Evolutionary conservation across 1,284 basidiomycete genomes (phyloP).

Genomic region (Cryptococcus sp.): DNA sequence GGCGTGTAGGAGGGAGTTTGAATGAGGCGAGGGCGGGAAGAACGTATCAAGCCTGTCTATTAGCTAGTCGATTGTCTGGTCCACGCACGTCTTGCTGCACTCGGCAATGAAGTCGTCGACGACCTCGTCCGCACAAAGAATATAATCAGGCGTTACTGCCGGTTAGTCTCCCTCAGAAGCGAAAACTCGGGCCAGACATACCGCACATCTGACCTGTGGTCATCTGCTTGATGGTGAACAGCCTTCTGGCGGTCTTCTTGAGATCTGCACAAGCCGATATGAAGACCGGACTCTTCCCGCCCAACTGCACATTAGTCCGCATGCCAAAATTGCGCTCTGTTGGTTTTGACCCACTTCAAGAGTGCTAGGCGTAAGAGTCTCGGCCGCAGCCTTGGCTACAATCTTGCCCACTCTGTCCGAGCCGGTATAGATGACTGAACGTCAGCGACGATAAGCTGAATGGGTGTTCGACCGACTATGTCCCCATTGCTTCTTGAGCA

Average conservation of each 20-base stretch:
- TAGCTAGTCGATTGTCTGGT: background rate
- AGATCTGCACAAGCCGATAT: conserved; percentile 59
- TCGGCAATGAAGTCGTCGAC: conserved; percentile 61
- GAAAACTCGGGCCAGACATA: conserved; percentile 8
- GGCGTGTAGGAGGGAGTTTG: conserved; percentile 47
- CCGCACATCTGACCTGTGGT: conserved; percentile 51
- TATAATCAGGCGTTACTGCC: conserved; percentile 62
- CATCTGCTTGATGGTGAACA: conserved; percentile 72
- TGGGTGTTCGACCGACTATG: conserved; percentile 58
- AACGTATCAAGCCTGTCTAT: conserved; percentile 29
- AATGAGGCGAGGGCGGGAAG: conserved; percentile 44
- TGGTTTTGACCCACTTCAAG: conserved; percentile 50
- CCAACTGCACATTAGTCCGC: conserved; percentile 49
- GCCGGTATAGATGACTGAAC: conserved; percentile 61
- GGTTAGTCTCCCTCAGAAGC: background rate
- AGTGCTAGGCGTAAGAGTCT: conserved; percentile 75
- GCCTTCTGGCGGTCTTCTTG: conserved; percentile 41
- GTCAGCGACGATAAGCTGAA: conserved; percentile 30
- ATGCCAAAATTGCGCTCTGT: background rate
- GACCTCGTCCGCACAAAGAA: conserved; percentile 61
- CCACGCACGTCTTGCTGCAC: conserved; percentile 54
- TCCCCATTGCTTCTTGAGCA: conserved; percentile 78
- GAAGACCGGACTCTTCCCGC: conserved; percentile 78
- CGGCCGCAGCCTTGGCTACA: conserved; percentile 74
- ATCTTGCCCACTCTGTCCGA: conserved; percentile 68